These are phyloP conservation scores for Globisporangium recalcitrans DNA, from an alignment of 352 stramenopile genomes.

Conservation along the genomic window DNA sequence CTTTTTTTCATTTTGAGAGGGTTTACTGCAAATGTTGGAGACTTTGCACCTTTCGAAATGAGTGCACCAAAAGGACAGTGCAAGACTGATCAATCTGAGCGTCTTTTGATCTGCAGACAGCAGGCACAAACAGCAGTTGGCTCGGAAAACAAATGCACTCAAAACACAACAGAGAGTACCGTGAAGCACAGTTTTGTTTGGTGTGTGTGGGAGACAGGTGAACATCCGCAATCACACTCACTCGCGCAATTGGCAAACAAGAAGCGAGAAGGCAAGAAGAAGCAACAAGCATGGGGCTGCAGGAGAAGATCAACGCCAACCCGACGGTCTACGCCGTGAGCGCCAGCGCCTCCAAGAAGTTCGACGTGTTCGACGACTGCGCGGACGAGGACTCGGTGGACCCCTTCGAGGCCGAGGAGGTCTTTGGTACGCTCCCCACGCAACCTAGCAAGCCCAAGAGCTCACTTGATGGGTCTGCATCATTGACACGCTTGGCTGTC, in stretches of 20 bases:
- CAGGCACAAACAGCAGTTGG: too few relatives aligned
- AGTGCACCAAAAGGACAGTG: too few relatives aligned
- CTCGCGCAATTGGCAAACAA: not conserved
- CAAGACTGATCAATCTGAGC: too few relatives aligned
- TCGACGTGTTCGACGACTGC: constrained; percentile 45
- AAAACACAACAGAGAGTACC: too few relatives aligned
- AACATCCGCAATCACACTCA: not conserved
- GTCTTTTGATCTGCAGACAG: too few relatives aligned
- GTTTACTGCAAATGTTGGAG: too few relatives aligned
- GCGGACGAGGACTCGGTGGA: constrained; percentile 65
- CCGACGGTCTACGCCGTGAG: constrained; percentile 82
- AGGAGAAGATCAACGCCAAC: constrained; percentile 87
- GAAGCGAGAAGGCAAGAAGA: not conserved
- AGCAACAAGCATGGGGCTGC: constrained; percentile 3
- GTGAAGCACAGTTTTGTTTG: too few relatives aligned
- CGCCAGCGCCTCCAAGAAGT: constrained; percentile 49
- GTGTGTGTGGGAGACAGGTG: too few relatives aligned
- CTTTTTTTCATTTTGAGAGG: too few relatives aligned
- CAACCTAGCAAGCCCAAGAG: not conserved
- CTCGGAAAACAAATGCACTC: too few relatives aligned
- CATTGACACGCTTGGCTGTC: not conserved
- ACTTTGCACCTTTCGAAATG: too few relatives aligned
- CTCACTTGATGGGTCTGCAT: not conserved
- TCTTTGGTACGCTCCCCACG: constrained; percentile 60
- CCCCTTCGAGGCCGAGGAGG: constrained; percentile 77